These are phyloP conservation scores for Ajuga reptans DNA, from an alignment of 305 asterid genomes.

Conservation along the genomic window DNA sequence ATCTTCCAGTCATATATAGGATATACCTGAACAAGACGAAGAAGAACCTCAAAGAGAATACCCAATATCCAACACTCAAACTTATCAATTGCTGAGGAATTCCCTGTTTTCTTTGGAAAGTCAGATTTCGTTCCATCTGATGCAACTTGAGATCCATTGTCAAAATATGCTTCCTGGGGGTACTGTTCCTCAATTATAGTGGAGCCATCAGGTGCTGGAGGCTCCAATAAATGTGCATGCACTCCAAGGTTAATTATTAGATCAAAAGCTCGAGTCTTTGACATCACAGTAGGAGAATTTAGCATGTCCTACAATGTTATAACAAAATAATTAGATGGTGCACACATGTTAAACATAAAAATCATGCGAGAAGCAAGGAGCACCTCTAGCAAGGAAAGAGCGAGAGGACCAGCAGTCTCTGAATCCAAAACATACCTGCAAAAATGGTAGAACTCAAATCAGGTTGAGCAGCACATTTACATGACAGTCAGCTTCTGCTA, in stretches of 20 bases:
- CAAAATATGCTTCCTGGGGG: constrained; percentile 62
- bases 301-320: constrained; percentile 73
- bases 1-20: constrained; percentile 13
- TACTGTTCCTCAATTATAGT: constrained; percentile 69
- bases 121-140: constrained; percentile 45
- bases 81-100: constrained; percentile 60
- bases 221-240: constrained; percentile 96
- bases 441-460: constrained; percentile 26
- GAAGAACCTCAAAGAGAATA: constrained; percentile 89
- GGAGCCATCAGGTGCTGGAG: constrained; percentile 70
- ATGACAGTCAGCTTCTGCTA: constrained; percentile 5
- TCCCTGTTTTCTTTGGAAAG: constrained; percentile 41
- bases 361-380: constrained; percentile 25
- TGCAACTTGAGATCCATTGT: constrained; percentile 55
- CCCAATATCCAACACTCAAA: constrained; percentile 96
- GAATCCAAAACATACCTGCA: constrained; percentile 95
- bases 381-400: constrained; percentile 93
- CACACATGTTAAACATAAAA: constrained; percentile 7
- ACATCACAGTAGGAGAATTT: constrained; percentile 63
- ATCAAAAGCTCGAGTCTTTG: constrained; percentile 92
- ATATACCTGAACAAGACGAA: constrained; percentile 95
- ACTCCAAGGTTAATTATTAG: constrained; percentile 92
- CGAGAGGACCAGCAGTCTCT: constrained; percentile 84
- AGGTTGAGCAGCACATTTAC: constrained; percentile 12
- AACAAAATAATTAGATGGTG: constrained; percentile 28